Evolutionary conservation across 108 stramenopile species (phyloP).

Genomic region (Skeletonema grethae): DNA sequence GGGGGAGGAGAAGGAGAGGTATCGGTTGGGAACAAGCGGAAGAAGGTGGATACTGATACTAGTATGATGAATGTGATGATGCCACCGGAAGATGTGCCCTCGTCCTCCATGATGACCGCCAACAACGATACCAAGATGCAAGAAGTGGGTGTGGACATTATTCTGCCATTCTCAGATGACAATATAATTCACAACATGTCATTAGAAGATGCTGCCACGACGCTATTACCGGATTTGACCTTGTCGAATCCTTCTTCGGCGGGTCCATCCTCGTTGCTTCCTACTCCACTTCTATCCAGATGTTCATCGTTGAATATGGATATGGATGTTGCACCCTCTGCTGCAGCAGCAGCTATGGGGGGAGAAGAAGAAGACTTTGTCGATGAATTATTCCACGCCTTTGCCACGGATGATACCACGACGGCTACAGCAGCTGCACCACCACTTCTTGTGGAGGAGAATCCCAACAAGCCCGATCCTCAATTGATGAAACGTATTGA

Average conservation of each 20-base stretch:
- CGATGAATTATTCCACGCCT: conserved; percentile 47
- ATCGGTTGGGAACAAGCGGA: conserved; percentile 22
- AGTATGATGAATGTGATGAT: neutral
- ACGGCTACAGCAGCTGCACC: neutral
- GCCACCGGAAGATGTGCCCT: neutral
- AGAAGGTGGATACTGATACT: conserved; percentile 6
- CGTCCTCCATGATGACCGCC: neutral
- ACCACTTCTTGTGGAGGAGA: conserved; percentile 3
- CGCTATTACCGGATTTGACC: conserved; percentile 10
- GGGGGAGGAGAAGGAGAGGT: conserved; percentile 8
- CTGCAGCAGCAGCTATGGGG: conserved; percentile 13
- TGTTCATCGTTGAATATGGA: conserved; percentile 2
- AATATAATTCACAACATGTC: neutral
- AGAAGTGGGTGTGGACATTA: conserved; percentile 11
- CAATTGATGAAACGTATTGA: conserved; percentile 77
- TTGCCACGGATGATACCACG: conserved; percentile 30
- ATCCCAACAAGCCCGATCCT: conserved; percentile 59
- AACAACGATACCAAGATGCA: neutral
- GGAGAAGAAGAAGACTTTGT: conserved; percentile 30
- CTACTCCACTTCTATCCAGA: conserved; percentile 9
- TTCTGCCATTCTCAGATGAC: conserved; percentile 18
- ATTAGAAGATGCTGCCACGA: conserved; percentile 7
- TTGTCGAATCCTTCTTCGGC: neutral
- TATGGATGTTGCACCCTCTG: neutral
- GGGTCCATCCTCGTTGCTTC: conserved; percentile 5